Conservation (phyloP, 441 rosid genomes). For the Bocquillonia castaneifolia region DNA sequence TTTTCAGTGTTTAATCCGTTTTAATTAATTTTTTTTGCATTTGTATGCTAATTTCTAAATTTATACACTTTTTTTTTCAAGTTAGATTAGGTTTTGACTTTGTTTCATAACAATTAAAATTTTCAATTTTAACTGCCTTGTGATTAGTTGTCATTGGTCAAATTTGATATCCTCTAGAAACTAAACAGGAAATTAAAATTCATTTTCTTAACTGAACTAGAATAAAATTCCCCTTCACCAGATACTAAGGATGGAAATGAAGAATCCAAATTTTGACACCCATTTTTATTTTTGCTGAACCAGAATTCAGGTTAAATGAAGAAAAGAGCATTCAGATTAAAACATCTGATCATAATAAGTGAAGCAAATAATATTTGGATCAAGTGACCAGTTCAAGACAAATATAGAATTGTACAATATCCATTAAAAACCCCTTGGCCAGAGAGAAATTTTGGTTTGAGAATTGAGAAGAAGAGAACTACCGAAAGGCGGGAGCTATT, state of each 20-base stretch:
- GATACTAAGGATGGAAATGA: too few relatives aligned
- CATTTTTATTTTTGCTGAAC: too few relatives aligned
- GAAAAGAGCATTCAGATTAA: neutral
- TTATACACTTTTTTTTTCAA: too few relatives aligned
- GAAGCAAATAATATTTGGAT: neutral
- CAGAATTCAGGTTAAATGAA: neutral
- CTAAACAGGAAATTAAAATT: neutral
- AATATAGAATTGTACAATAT: neutral
- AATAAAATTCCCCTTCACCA: too few relatives aligned
- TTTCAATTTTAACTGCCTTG: neutral
- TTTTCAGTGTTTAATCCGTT: neutral
- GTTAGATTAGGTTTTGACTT: neutral
- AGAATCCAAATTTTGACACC: too few relatives aligned
- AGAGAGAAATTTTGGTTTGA: neutral
- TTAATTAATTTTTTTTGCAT: neutral
- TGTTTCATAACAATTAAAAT: neutral
- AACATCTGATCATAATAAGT: neutral
- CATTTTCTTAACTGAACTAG: too few relatives aligned
- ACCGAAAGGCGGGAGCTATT: too few relatives aligned
- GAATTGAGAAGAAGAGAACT: too few relatives aligned
- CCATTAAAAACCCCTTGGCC: neutral
- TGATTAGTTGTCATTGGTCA: neutral
- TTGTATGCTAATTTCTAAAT: too few relatives aligned
- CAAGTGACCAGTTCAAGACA: neutral
- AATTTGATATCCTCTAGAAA: neutral